Conservation (phyloP, 257 asterid genomes). For the Datura wrightii region DNA sequence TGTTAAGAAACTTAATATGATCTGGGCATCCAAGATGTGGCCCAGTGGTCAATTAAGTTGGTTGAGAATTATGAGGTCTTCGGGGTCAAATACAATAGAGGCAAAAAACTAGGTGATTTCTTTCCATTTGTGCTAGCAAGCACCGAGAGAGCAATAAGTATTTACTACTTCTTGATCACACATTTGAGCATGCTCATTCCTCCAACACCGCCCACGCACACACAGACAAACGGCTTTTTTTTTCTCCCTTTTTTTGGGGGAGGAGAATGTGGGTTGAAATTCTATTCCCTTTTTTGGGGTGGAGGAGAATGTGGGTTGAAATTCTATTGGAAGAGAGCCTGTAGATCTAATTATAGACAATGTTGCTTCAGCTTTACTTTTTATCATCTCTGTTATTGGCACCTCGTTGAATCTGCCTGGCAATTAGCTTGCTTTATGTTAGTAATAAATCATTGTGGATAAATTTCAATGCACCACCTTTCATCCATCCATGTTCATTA, state of each 20-base stretch:
- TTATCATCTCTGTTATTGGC: background rate
- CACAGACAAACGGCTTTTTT: background rate
- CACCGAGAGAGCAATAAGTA: no score
- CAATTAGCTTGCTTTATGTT: background rate
- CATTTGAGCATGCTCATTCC: no score
- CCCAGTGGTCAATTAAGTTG: background rate
- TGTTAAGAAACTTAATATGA: background rate
- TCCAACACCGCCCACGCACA: no score
- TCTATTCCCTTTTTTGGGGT: no score
- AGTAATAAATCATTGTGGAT: background rate
- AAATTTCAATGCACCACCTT: background rate
- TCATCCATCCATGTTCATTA: background rate
- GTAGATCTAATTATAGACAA: conserved; percentile 1
- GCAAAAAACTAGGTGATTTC: no score
- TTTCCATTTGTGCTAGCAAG: no score
- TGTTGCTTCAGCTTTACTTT: background rate
- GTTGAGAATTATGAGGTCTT: background rate
- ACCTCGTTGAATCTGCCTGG: conserved; percentile 3
- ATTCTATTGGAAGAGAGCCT: background rate
- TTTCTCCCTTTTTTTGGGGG: background rate
- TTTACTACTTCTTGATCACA: no score
- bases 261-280: no score
- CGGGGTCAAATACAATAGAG: no score
- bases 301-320: background rate
- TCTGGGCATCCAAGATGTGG: background rate